phyloP scores from a whole-genome alignment of 805 yeast genomes.

The Teunomyces kruisii region DNA sequence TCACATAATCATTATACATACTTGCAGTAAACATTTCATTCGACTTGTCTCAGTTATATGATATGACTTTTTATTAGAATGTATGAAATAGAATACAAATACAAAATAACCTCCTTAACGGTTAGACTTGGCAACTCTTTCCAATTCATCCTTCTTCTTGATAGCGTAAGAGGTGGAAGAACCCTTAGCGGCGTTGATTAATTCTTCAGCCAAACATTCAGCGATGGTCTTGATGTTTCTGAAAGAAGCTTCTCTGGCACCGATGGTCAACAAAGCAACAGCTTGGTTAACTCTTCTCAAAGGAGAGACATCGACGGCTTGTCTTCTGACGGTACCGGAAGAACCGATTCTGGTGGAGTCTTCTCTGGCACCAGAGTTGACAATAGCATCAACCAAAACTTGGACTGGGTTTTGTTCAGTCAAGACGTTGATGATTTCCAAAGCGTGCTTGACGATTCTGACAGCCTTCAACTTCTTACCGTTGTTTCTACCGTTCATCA shows the following conservation, averaged over 20 bases:
- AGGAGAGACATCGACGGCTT: slow-evolving; percentile 99
- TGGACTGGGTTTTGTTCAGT: slow-evolving; percentile 99
- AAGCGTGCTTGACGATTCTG: slow-evolving; percentile 98
- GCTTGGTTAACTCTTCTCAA: slow-evolving; percentile 99
- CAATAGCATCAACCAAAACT: slow-evolving; percentile 97
- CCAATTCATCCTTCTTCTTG: slow-evolving; percentile 99
- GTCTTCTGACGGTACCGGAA: slow-evolving; percentile 99
- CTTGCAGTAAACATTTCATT: background rate
- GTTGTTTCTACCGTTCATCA: slow-evolving; percentile 99
- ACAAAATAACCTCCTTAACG: slow-evolving; percentile 66
- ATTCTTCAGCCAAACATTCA: slow-evolving; percentile 99
- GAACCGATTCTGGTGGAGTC: slow-evolving; percentile 99
- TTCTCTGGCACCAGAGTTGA: slow-evolving; percentile 99
- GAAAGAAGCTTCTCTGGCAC: slow-evolving; percentile 99
- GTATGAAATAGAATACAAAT: slow-evolving; percentile 21
- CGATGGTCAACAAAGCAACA: slow-evolving; percentile 94
- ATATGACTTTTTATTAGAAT: slow-evolving; percentile 16
- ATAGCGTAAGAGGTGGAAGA: slow-evolving; percentile 99
- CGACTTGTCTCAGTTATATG: background rate
- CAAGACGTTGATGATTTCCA: slow-evolving; percentile 94
- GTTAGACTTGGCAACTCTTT: slow-evolving; percentile 99
- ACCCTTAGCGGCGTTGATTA: slow-evolving; percentile 99
- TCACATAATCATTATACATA: background rate
- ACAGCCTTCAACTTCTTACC: slow-evolving; percentile 99
- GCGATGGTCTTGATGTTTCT: slow-evolving; percentile 99